phyloP scores from a whole-genome alignment of 108 stramenopile genomes.

The Cyclostephanos tholiformis region DNA sequence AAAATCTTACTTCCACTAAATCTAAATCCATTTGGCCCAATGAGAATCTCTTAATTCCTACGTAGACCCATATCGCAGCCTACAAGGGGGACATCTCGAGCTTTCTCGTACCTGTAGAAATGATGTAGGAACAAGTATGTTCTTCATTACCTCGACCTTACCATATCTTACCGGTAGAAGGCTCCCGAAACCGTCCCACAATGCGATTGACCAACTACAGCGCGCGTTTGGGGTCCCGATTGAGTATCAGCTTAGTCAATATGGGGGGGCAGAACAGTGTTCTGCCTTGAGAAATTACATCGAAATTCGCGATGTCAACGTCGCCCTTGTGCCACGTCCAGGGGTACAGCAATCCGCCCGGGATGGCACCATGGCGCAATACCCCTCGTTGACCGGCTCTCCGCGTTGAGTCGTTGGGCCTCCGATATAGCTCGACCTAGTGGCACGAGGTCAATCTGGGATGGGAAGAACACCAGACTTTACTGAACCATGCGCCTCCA shows the following conservation, averaged over 20 bases:
- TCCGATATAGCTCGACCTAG: slow-evolving; percentile 52
- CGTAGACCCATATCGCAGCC: no score
- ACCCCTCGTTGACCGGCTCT: slow-evolving; percentile 36
- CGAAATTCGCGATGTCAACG: slow-evolving; percentile 60
- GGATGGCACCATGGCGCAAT: slow-evolving; percentile 77
- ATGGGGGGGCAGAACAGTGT: slow-evolving; percentile 90
- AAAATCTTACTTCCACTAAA: no score
- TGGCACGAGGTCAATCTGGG: slow-evolving; percentile 77
- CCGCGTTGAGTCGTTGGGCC: no score
- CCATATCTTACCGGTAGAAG: no score
- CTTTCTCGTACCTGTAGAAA: no score
- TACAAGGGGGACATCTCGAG: no score
- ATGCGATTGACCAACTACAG: slow-evolving; percentile 85
- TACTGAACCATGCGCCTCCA: no score
- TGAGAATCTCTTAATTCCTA: no score
- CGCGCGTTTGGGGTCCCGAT: slow-evolving; percentile 74
- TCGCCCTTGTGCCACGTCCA: slow-evolving; percentile 81
- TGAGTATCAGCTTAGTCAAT: slow-evolving; percentile 87
- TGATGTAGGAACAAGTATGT: no score
- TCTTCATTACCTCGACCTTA: no score
- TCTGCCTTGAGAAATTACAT: slow-evolving; percentile 63
- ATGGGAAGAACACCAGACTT: slow-evolving; percentile 89
- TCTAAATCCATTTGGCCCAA: no score
- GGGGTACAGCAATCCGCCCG: slow-evolving; percentile 65
- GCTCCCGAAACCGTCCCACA: slow-evolving; percentile 68